These are phyloP conservation scores for Berberis thunbergii DNA, from an alignment of 164 flowering plant species.

Conservation along the genomic window DNA sequence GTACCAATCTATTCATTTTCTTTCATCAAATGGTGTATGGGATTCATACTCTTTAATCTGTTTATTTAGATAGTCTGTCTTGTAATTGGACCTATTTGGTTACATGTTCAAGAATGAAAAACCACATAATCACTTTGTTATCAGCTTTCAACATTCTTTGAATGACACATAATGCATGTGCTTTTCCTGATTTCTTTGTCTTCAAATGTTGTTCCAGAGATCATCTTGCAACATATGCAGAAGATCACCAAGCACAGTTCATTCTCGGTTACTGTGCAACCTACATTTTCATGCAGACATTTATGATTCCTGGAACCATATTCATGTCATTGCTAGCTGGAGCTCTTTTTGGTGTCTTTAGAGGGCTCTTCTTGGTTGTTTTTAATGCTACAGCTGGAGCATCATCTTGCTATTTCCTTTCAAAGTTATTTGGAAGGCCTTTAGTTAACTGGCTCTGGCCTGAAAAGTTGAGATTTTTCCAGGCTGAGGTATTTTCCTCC, in stretches of 20 bases:
- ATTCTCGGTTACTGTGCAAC: slow-evolving; percentile 89
- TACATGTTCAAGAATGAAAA: not conserved
- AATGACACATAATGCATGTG: not conserved
- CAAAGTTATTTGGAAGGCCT: slow-evolving; percentile 93
- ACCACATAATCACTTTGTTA: not conserved
- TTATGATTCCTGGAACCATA: slow-evolving; percentile 98
- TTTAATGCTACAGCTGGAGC: slow-evolving; percentile 97
- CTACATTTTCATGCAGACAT: slow-evolving; percentile 99
- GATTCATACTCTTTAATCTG: too few relatives aligned
- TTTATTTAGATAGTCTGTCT: too few relatives aligned
- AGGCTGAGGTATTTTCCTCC: slow-evolving; percentile 60
- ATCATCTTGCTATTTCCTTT: slow-evolving; percentile 81
- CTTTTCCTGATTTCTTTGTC: slow-evolving; percentile 10
- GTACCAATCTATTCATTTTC: too few relatives aligned
- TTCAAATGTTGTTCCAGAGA: slow-evolving; percentile 45
- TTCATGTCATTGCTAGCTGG: slow-evolving; percentile 98
- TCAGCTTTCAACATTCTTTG: not conserved
- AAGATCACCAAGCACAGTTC: slow-evolving; percentile 61
- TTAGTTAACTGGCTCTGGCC: slow-evolving; percentile 90
- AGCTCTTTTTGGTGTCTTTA: slow-evolving; percentile 85
- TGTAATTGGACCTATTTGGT: not conserved
- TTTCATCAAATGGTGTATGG: too few relatives aligned
- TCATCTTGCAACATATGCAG: slow-evolving; percentile 65
- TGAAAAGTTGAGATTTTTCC: slow-evolving; percentile 80
- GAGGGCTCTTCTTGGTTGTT: slow-evolving; percentile 75